These are phyloP conservation scores for Aureobasidium sp. DNA, from an alignment of 2,329 filamentous ascomycete genomes.

Conservation along the genomic window DNA sequence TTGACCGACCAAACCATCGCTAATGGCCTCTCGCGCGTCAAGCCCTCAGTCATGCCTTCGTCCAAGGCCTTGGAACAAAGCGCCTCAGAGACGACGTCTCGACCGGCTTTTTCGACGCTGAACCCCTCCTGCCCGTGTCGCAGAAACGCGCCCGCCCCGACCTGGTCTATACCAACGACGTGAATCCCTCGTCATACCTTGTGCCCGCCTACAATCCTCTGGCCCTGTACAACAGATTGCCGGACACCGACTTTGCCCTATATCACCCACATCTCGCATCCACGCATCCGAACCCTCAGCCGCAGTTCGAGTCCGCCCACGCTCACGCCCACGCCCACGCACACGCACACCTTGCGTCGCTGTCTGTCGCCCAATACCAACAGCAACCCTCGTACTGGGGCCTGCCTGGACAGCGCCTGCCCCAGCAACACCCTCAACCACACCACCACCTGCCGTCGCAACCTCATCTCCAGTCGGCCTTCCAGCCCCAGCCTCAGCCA, in stretches of 20 bases:
- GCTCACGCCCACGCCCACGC: not conserved
- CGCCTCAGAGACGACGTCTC: not conserved
- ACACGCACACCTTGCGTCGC: not conserved
- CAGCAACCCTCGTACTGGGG: slow-evolving; percentile 5
- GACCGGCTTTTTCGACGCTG: not conserved
- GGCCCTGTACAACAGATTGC: slow-evolving; percentile 1
- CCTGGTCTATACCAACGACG: not conserved
- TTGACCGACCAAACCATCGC: not conserved
- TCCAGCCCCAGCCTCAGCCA: slow-evolving; percentile 1
- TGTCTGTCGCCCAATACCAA: not conserved
- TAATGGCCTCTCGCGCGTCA: not conserved
- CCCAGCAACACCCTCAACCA: not conserved
- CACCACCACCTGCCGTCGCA: not conserved
- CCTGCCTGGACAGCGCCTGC: not conserved
- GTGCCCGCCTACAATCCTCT: not conserved
- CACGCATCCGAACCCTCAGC: not conserved
- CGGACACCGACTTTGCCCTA: not conserved
- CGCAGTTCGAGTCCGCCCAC: not conserved
- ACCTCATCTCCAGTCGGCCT: not conserved
- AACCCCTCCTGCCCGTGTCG: not conserved
- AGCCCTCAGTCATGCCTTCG: not conserved
- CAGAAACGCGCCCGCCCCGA: not conserved
- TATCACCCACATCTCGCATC: not conserved
- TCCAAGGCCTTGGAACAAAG: not conserved
- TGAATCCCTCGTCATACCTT: slow-evolving; percentile 2